Evolutionary conservation across 2,329 filamentous ascomycete genomes (phyloP).

Genomic region (Penicillium freii): DNA sequence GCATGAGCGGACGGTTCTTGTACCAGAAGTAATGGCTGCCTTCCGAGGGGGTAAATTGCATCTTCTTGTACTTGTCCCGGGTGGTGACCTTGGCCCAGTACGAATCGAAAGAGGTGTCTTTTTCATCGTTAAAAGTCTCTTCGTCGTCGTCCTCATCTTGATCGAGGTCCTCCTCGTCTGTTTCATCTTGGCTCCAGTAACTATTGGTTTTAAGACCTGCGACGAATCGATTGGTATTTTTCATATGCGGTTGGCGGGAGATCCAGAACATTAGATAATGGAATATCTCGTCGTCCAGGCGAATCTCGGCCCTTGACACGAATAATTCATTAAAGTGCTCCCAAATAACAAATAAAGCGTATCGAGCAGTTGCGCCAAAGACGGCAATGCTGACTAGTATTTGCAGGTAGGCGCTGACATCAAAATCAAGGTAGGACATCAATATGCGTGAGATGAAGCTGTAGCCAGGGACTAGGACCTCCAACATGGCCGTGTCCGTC

Average conservation of each 20-base stretch:
- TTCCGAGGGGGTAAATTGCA: slow-evolving; percentile 63
- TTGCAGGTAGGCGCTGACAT: slow-evolving; percentile 63
- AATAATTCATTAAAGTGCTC: slow-evolving; percentile 53
- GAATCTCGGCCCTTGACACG: slow-evolving; percentile 65
- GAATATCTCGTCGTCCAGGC: slow-evolving; percentile 70
- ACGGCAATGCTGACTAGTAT: slow-evolving; percentile 53
- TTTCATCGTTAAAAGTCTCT: slow-evolving; percentile 33
- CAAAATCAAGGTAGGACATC: slow-evolving; percentile 58
- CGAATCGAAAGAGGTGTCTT: slow-evolving; percentile 43
- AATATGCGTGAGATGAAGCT: slow-evolving; percentile 56
- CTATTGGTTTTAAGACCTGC: slow-evolving; percentile 60
- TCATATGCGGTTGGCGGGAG: slow-evolving; percentile 60
- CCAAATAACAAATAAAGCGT: slow-evolving; percentile 52
- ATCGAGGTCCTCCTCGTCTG: slow-evolving; percentile 22
- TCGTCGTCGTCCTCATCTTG: slow-evolving; percentile 27
- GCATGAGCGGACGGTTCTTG: slow-evolving; percentile 52
- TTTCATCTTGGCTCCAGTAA: slow-evolving; percentile 24
- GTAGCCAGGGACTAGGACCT: slow-evolving; percentile 66
- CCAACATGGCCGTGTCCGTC: slow-evolving; percentile 44
- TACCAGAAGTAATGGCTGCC: slow-evolving; percentile 70
- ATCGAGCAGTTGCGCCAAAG: slow-evolving; percentile 53
- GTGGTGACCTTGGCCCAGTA: slow-evolving; percentile 43
- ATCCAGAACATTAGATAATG: slow-evolving; percentile 72
- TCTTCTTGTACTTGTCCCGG: slow-evolving; percentile 36
- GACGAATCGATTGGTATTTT: slow-evolving; percentile 60